phyloP scores from a whole-genome alignment of 2,329 filamentous ascomycete genomes.

The Neofusicoccum kwambonambiense region DNA sequence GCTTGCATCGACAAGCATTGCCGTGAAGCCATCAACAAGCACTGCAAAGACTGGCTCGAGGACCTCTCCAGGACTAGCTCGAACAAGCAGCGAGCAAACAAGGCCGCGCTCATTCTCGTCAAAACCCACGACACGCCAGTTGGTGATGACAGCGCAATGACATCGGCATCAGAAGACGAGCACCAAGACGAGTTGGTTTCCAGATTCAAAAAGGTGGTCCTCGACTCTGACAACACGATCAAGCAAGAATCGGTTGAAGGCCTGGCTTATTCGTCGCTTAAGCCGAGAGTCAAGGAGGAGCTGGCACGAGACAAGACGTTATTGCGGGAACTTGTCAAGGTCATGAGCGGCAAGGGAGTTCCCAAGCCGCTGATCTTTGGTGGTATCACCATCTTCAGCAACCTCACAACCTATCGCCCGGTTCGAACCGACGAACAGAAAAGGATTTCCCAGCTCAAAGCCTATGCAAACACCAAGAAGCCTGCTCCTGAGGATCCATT shows the following conservation, averaged over 20 bases:
- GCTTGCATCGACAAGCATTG: slow-evolving; percentile 84
- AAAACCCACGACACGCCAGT: slow-evolving; percentile 47
- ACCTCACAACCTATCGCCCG: slow-evolving; percentile 79
- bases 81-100: slow-evolving; percentile 54
- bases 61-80: slow-evolving; percentile 74
- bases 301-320: slow-evolving; percentile 68
- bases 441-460: slow-evolving; percentile 86
- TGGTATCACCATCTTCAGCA: slow-evolving; percentile 78
- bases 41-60: slow-evolving; percentile 84
- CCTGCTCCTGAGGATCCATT: slow-evolving; percentile 61
- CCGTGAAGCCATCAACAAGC: slow-evolving; percentile 77
- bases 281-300: slow-evolving; percentile 79
- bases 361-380: slow-evolving; percentile 72
- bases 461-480: slow-evolving; percentile 85
- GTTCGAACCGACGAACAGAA: slow-evolving; percentile 84
- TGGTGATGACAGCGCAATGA: slow-evolving; percentile 16
- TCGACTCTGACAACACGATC: slow-evolving; percentile 57
- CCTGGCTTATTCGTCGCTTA: slow-evolving; percentile 85
- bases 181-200: slow-evolving; percentile 50
- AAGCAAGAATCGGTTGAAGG: slow-evolving; percentile 80
- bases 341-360: slow-evolving; percentile 45
- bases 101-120: slow-evolving; percentile 56
- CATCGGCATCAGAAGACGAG: slow-evolving; percentile 22
- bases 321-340: slow-evolving; percentile 66
- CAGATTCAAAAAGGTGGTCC: slow-evolving; percentile 63